A percentile compares a stretch with the other conserved stretches of the same genome.
Evolutionary conservation across 2,329 filamentous ascomycete genomes (phyloP).

Genomic region (Biscogniauxia sp.): DNA sequence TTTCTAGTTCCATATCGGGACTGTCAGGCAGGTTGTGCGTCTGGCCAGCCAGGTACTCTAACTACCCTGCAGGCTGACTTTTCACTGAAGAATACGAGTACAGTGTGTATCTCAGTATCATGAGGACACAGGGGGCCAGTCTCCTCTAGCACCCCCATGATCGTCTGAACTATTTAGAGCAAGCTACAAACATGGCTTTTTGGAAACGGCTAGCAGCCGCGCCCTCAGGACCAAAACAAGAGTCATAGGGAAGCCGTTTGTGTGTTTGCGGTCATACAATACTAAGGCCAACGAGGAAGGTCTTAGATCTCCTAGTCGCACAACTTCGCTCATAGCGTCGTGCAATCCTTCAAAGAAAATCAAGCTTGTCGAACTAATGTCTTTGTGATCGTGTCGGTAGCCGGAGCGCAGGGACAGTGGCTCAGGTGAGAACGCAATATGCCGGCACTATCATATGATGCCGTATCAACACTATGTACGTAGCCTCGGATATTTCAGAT

Average conservation of each 20-base stretch:
- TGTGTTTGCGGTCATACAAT: background rate
- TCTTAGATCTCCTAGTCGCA: constrained; percentile 9
- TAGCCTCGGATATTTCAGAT: background rate
- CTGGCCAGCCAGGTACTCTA: background rate
- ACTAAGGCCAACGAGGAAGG: background rate
- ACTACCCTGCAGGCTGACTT: background rate
- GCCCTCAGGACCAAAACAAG: background rate
- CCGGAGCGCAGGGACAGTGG: constrained; percentile 9
- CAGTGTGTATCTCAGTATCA: background rate
- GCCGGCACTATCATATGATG: constrained; percentile 10
- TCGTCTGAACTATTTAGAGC: background rate
- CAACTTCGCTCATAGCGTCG: constrained; percentile 4
- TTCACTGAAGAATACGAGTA: background rate
- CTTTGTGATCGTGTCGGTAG: constrained; percentile 7
- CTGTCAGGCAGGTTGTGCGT: background rate
- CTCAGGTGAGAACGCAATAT: constrained; percentile 7
- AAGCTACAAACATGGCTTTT: background rate
- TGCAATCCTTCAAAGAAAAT: constrained; percentile 1
- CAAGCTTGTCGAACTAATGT: constrained; percentile 3
- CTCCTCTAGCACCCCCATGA: background rate
- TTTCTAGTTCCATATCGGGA: background rate
- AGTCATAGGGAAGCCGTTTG: background rate
- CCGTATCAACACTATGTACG: background rate
- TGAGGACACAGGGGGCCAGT: background rate
- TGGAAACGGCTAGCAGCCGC: background rate